Evolutionary conservation across 371 early-diverging fungal genomes (phyloP).

Genomic region (Choanephora cucurbitarum): DNA sequence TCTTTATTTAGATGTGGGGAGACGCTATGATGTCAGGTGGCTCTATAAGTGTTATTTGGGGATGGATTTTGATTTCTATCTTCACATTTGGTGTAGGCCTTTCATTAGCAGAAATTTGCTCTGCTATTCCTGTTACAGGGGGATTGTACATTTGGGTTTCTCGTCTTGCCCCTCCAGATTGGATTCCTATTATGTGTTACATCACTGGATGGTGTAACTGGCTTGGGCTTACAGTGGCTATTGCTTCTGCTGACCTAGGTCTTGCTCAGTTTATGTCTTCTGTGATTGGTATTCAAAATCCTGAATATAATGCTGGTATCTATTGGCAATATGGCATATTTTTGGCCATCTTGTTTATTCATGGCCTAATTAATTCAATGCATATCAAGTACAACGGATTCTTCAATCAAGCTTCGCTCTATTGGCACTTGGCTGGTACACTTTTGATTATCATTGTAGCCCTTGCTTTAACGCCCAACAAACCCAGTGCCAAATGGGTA

Average conservation of each 20-base stretch:
- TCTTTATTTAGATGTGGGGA: constrained; percentile 44
- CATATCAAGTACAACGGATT: constrained; percentile 51
- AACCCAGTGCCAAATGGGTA: constrained; percentile 45
- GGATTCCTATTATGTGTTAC: constrained; percentile 60
- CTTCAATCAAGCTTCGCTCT: constrained; percentile 57
- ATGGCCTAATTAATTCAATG: constrained; percentile 60
- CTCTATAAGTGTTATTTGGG: constrained; percentile 70
- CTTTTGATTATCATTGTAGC: constrained; percentile 57
- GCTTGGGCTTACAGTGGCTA: constrained; percentile 52
- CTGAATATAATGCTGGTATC: constrained; percentile 38
- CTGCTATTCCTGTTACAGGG: constrained; percentile 71
- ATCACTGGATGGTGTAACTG: constrained; percentile 63
- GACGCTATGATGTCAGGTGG: constrained; percentile 69
- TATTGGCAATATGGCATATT: constrained; percentile 49
- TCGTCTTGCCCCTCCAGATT: constrained; percentile 50
- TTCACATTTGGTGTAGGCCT: constrained; percentile 68
- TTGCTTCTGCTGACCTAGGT: constrained; percentile 57
- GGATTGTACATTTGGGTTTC: constrained; percentile 66
- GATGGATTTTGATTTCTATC: constrained; percentile 64
- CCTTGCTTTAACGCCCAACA: constrained; percentile 51
- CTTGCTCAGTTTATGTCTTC: constrained; percentile 53
- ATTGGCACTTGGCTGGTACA: constrained; percentile 62
- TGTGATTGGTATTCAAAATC: constrained; percentile 39
- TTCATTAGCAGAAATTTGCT: constrained; percentile 76
- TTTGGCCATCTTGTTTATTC: constrained; percentile 48